Conservation (phyloP, 2,329 filamentous ascomycete genomes). For the Ilyonectria mors-panacis region DNA sequence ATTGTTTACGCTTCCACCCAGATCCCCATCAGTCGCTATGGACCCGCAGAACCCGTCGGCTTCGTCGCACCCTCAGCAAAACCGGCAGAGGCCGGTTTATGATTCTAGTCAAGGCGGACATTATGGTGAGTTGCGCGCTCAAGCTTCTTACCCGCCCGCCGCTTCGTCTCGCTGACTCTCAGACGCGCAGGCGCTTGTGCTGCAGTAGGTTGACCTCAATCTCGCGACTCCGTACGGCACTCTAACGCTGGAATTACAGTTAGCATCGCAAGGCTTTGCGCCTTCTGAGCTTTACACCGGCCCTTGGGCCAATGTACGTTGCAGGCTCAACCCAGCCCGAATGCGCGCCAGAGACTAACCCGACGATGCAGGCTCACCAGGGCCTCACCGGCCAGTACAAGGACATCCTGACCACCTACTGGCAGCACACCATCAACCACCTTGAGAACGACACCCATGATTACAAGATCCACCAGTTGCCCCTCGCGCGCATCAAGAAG, state of each 20-base stretch:
- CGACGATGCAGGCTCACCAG: constrained; percentile 83
- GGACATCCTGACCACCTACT: constrained; percentile 98
- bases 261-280: constrained; percentile 88
- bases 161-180: constrained; percentile 37
- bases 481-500: constrained; percentile 98
- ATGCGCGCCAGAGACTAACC: constrained; percentile 10
- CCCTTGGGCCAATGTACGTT: constrained; percentile 91
- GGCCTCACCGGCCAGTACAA: constrained; percentile 93
- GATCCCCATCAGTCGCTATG: constrained; percentile 48
- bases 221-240: constrained; percentile 1
- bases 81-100: constrained; percentile 76
- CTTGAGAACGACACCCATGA: constrained; percentile 96
- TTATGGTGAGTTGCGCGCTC: constrained; percentile 73
- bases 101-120: constrained; percentile 82
- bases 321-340: neutral
- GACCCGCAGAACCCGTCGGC: constrained; percentile 62
- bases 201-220: constrained; percentile 52
- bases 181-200: constrained; percentile 61
- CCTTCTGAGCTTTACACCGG: constrained; percentile 96
- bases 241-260: constrained; percentile 63
- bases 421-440: constrained; percentile 98
- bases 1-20: constrained; percentile 29
- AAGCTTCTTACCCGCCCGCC: constrained; percentile 6
- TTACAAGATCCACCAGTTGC: constrained; percentile 98
- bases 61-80: constrained; percentile 70